Evolutionary conservation across 495 filamentous ascomycete species (phyloP).

Genomic region (Lophium mytilinum): DNA sequence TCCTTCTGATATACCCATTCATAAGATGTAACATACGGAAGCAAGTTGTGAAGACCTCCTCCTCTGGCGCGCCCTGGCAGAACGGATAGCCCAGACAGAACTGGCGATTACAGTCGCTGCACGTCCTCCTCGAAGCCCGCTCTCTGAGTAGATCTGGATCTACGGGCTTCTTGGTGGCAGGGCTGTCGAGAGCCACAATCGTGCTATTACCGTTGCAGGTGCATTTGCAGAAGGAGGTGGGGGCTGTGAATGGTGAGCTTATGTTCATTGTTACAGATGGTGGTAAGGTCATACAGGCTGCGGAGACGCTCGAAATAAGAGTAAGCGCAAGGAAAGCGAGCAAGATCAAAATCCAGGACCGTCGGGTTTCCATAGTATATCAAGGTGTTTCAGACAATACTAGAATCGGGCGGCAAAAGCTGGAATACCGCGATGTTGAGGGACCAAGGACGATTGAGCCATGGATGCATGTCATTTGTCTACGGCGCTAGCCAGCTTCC

Average conservation of each 20-base stretch:
- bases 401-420: not conserved
- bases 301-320: slow-evolving; percentile 24
- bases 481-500: too few relatives aligned
- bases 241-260: slow-evolving; percentile 24
- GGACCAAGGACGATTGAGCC: too few relatives aligned
- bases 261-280: not conserved
- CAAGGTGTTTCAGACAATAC: not conserved
- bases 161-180: slow-evolving; percentile 27
- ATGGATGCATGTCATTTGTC: too few relatives aligned
- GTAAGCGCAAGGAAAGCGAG: slow-evolving; percentile 22
- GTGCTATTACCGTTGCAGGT: slow-evolving; percentile 88
- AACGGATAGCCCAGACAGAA: slow-evolving; percentile 85
- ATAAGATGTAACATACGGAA: slow-evolving; percentile 52
- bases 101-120: slow-evolving; percentile 81
- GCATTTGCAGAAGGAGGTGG: slow-evolving; percentile 96
- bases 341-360: slow-evolving; percentile 4
- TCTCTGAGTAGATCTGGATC: slow-evolving; percentile 23
- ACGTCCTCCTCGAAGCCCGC: slow-evolving; percentile 40
- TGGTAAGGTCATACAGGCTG: slow-evolving; percentile 26
- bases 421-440: too few relatives aligned
- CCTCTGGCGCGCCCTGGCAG: slow-evolving; percentile 76
- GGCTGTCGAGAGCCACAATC: slow-evolving; percentile 63
- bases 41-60: slow-evolving; percentile 81
- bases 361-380: slow-evolving; percentile 2
- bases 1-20: not conserved